Evolutionary conservation across 2,329 filamentous ascomycete genomes (phyloP), one percentile per base, ranked within the genome.

Genomic region (Pseudocercospora macadamiae): DNA sequence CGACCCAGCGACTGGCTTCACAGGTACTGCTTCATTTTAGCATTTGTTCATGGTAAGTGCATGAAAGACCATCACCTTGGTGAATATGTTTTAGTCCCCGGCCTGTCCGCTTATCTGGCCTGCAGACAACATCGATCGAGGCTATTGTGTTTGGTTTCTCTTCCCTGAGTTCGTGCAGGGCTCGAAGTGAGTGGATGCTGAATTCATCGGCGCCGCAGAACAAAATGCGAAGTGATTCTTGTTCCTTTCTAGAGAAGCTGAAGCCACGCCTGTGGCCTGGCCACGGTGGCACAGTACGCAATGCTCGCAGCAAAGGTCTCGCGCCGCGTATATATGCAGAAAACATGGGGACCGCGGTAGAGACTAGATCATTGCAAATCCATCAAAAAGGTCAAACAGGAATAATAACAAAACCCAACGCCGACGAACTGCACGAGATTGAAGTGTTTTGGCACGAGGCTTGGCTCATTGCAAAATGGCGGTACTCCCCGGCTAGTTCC

Each of bases 121-220:
- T 83, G 61, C 92, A 90, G 51, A 96, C 85, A 2, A 99, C 93
- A 73, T 96, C 89, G 64, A 99, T 88, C 4, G 89, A 91, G 57
- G 82, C 80, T 55, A 96, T 86, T 9, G 86, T 77, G 16, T 76
- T 75, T 5, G 75, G 70, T 3, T 67, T 59, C 23, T 56, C 39
- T 53, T 73, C 61, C 53, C 86, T 82, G 12, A 74, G 63, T 4
- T 77, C 70, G 66, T 88, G 74, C 30, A 99, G 77, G 4, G 89
- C 89, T 59, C 78, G 78, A 51, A 99, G 79, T 1, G 91, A 91
- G 53, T 83, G 83, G 68, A 89, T 89, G 77, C 93, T 97, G 75
- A 97, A 96, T 2, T 87, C 82, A 74, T 99, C 95, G 2, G 93
- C 95, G 63, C 95, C 95, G 76, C 93, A 97, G 76, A 97, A 99